Conservation (phyloP, 2,329 filamentous ascomycete species). For the Elsinoe necatrix region DNA sequence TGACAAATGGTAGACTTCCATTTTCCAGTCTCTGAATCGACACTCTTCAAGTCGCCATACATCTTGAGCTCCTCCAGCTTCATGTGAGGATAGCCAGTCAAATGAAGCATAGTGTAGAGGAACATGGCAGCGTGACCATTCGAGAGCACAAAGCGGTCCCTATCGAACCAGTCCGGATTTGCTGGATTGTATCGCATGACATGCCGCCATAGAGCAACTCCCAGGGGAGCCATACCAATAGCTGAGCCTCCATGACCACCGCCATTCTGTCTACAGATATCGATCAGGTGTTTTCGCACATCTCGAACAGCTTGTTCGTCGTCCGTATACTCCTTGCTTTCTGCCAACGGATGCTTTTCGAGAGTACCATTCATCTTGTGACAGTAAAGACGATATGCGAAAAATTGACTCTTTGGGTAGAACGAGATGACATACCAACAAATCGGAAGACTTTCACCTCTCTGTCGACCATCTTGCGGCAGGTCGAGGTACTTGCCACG, state of each 20-base stretch:
- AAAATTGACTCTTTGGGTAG: no score
- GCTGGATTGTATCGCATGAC: conserved; percentile 36
- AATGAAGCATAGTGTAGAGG: conserved; percentile 47
- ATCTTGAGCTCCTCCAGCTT: conserved; percentile 50
- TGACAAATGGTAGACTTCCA: conserved; percentile 39
- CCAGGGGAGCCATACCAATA: conserved; percentile 40
- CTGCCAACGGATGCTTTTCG: background rate
- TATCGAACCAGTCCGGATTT: conserved; percentile 35
- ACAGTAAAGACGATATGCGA: no score
- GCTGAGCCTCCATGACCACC: conserved; percentile 26
- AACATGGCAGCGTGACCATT: conserved; percentile 37
- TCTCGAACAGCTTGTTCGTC: conserved; percentile 1
- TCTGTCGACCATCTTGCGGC: no score
- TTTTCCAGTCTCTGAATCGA: conserved; percentile 30
- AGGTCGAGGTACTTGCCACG: no score
- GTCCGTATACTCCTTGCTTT: background rate
- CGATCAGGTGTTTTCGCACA: conserved; percentile 17
- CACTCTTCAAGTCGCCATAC: conserved; percentile 38
- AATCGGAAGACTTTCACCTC: no score
- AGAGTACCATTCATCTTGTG: background rate
- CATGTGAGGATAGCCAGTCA: conserved; percentile 47
- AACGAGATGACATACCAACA: no score
- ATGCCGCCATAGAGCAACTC: conserved; percentile 37
- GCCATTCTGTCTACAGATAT: conserved; percentile 24
- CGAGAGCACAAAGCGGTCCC: conserved; percentile 39